A percentile compares a stretch with the other conserved stretches of the same genome.
phyloP scores from a whole-genome alignment of 2,329 filamentous ascomycete genomes.

The Fusarium annulatum region DNA sequence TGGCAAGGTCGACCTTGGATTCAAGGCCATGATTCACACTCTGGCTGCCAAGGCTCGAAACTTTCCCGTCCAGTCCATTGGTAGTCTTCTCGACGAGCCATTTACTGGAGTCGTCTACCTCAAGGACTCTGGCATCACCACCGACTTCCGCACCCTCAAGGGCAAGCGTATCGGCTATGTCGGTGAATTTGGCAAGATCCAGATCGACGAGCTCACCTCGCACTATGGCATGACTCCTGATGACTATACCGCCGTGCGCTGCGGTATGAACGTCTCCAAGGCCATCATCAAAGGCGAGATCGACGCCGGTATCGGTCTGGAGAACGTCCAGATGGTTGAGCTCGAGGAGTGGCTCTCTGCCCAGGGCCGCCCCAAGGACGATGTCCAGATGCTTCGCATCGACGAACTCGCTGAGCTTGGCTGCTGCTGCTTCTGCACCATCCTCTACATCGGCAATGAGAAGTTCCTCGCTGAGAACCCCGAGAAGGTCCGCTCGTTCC shows the following conservation, averaged over 20 bases:
- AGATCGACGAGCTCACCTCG: slow-evolving; percentile 83
- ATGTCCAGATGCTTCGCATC: slow-evolving; percentile 84
- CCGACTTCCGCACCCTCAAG: slow-evolving; percentile 79
- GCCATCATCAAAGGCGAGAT: slow-evolving; percentile 79
- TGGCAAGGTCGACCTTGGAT: slow-evolving; percentile 80
- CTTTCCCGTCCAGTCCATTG: slow-evolving; percentile 79
- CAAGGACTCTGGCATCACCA: slow-evolving; percentile 77
- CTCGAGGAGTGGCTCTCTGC: slow-evolving; percentile 78
- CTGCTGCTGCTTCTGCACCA: slow-evolving; percentile 86
- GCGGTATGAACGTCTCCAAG: slow-evolving; percentile 84
- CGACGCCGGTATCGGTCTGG: slow-evolving; percentile 79
- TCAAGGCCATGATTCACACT: slow-evolving; percentile 88
- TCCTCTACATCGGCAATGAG: slow-evolving; percentile 84
- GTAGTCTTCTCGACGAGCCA: slow-evolving; percentile 80
- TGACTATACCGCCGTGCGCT: slow-evolving; percentile 81
- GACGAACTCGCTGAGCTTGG: slow-evolving; percentile 82
- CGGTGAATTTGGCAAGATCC: slow-evolving; percentile 85
- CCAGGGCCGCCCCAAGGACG: slow-evolving; percentile 70
- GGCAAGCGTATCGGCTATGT: slow-evolving; percentile 84
- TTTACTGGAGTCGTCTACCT: slow-evolving; percentile 84
- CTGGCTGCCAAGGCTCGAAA: slow-evolving; percentile 80
- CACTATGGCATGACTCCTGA: slow-evolving; percentile 79
- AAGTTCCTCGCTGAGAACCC: slow-evolving; percentile 73
- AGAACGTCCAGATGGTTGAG: slow-evolving; percentile 87
- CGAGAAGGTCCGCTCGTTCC: slow-evolving; percentile 73